Base-by-base conservation (phyloP, 1,284 basidiomycete species). In the Malassezia obtusa region DNA sequence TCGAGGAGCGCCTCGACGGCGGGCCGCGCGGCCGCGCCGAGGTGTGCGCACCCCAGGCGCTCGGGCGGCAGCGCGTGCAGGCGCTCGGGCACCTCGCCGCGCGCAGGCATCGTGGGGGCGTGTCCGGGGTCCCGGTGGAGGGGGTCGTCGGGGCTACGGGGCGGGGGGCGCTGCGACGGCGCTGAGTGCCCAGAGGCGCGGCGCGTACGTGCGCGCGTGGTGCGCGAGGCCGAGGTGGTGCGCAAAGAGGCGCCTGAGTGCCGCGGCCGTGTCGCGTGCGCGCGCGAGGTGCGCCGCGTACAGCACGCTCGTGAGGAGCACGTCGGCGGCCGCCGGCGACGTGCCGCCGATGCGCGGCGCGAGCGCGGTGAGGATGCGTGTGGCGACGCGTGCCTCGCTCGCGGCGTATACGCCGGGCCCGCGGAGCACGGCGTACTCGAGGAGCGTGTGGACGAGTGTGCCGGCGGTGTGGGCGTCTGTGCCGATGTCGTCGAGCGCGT, bases 1-100 rank as follows among this genome's bases (percentile, higher is more conserved):
- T 59, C 45, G 12, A 71, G 35, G 35, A 61, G 50, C 46, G 49
- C 43, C 55, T 60, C 26, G 38, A 60, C 24, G 10, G 17, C 17
- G 12, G n/a, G 32, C 4, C 31, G 4, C 5, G 17, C 14, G 8
- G 40, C 21, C 2, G 15, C 11, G 1, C 24, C 41, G 3, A 57
- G 28, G 33, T 57, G 55, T 22, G 35, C 43, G 17, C 55, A 57
- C 14, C 55, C 55, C 9, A 38, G 36, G 0, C 25, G 26, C 35
- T 52, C 47, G 12, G 10, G 36, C 36, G 36, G 36, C 28, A 46
- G 19, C 43, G 21, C 43, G 6, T 15, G 25, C 19, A 19, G 49
- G 14, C 43, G 28, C 19, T 28, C 30, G 11, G 30, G 48, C 48
- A 50, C 48, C 30, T 39, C n/a, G 15, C 21, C 30, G n/a, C 30